These are phyloP conservation scores for Tylopilus rubrobrunneus DNA, from an alignment of 768 basidiomycete species.

Conservation along the genomic window DNA sequence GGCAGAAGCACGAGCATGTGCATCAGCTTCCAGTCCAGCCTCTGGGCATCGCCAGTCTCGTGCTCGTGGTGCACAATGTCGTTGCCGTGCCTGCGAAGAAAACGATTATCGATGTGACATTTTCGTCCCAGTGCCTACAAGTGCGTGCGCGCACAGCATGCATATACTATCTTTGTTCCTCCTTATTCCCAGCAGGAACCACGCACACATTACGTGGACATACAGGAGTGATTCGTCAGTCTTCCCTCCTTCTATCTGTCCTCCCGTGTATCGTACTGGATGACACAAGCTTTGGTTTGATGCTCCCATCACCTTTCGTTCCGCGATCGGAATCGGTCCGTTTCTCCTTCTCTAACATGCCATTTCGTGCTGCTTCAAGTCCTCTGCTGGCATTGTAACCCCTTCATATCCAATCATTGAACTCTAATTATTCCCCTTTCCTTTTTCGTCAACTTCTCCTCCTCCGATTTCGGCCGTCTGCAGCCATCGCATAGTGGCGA, in stretches of 20 bases:
- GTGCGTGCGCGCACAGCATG: slow-evolving; percentile 18
- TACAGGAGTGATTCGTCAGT: slow-evolving; percentile 15
- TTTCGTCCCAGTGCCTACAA: slow-evolving; percentile 10
- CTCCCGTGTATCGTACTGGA: background rate
- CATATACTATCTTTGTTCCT: slow-evolving; percentile 22
- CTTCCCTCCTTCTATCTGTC: slow-evolving; percentile 12
- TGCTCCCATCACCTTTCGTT: background rate
- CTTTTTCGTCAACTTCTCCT: slow-evolving; percentile 5
- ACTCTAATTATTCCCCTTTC: slow-evolving; percentile 15
- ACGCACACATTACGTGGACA: slow-evolving; percentile 20
- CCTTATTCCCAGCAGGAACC: slow-evolving; percentile 16
- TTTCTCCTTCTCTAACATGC: slow-evolving; percentile 4
- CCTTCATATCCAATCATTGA: slow-evolving; percentile 27
- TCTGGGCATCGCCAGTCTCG: slow-evolving; percentile 21
- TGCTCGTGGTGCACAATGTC: slow-evolving; percentile 7
- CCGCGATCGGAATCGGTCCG: slow-evolving; percentile 1
- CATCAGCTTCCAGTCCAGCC: slow-evolving; percentile 25
- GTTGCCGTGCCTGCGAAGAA: slow-evolving; percentile 13
- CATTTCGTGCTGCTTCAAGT: slow-evolving; percentile 6
- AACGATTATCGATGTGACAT: slow-evolving; percentile 11
- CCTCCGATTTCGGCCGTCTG: background rate
- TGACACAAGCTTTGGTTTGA: slow-evolving; percentile 20
- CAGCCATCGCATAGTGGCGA: background rate
- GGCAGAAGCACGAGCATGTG: slow-evolving; percentile 25
- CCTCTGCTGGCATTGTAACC: slow-evolving; percentile 6